Evolutionary conservation across 228 moss, liverwort and hornwort species (phyloP).

Genomic region (Sphagnum fallax): DNA sequence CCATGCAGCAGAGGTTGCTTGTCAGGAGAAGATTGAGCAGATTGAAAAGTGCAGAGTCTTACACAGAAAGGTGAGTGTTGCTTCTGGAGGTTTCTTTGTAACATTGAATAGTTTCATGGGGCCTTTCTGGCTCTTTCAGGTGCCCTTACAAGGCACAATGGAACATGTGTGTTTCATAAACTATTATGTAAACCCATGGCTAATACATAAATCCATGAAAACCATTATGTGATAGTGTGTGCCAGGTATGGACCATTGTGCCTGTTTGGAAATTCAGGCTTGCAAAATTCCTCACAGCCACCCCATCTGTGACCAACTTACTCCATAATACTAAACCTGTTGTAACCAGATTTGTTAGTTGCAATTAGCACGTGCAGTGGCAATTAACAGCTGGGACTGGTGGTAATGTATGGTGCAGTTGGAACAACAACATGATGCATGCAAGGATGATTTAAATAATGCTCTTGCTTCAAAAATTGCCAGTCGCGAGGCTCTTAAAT

Average conservation of each 20-base stretch:
- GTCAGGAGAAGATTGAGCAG: constrained; percentile 56
- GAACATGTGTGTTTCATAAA: not conserved
- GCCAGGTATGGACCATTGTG: too few relatives aligned
- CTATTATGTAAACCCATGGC: too few relatives aligned
- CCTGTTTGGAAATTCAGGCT: too few relatives aligned
- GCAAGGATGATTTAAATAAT: constrained; percentile 46
- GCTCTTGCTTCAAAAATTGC: constrained; percentile 19
- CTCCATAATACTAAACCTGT: too few relatives aligned
- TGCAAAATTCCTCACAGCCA: too few relatives aligned
- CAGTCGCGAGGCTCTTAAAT: constrained; percentile 63
- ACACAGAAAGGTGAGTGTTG: constrained; percentile 33
- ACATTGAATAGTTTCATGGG: too few relatives aligned
- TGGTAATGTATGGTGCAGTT: constrained; percentile 22
- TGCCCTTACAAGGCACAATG: not conserved
- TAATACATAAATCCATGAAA: too few relatives aligned
- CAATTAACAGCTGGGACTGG: not conserved
- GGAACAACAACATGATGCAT: constrained; percentile 51
- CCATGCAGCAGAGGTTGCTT: constrained; percentile 41
- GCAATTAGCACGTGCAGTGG: not conserved
- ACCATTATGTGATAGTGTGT: too few relatives aligned
- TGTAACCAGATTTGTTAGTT: not conserved
- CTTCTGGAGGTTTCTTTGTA: too few relatives aligned
- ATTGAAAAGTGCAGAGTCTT: constrained; percentile 30
- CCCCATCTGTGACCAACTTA: too few relatives aligned
- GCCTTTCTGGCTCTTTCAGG: not conserved